Evolutionary conservation across 129 eudicot genomes (phyloP).

Genomic region (Erigeron canadensis): DNA sequence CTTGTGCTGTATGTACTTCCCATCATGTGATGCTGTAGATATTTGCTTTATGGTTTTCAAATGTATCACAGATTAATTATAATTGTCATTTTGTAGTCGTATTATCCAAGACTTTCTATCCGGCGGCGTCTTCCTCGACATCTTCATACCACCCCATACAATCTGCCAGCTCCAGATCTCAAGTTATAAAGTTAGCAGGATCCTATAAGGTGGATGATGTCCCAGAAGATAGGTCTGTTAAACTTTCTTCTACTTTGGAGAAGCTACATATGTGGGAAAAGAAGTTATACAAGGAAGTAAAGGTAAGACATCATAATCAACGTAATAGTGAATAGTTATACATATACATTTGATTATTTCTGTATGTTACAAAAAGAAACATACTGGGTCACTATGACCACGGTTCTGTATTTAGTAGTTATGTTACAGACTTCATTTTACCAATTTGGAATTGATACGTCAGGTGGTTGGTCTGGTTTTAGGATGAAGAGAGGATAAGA

Average conservation of each 20-base stretch:
- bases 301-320: slow-evolving; percentile 46
- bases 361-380: background rate
- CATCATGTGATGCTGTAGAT: background rate
- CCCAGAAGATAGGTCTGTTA: slow-evolving; percentile 32
- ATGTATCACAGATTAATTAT: slow-evolving; percentile 15
- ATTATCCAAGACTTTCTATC: slow-evolving; percentile 53
- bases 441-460: slow-evolving; percentile 27
- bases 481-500: slow-evolving; percentile 92
- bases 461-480: slow-evolving; percentile 44
- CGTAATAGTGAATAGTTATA: background rate
- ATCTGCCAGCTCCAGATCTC: slow-evolving; percentile 44
- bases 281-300: slow-evolving; percentile 82
- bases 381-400: background rate
- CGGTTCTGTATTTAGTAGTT: slow-evolving; percentile 7
- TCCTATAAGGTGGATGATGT: slow-evolving; percentile 59
- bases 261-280: slow-evolving; percentile 91
- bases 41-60: slow-evolving; percentile 7
- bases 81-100: slow-evolving; percentile 43
- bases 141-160: slow-evolving; percentile 41
- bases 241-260: slow-evolving; percentile 82
- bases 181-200: slow-evolving; percentile 57
- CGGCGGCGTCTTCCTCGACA: slow-evolving; percentile 47
- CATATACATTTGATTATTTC: background rate
- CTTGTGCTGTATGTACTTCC: background rate
- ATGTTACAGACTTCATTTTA: slow-evolving; percentile 20